Evolutionary conservation across 2,329 filamentous ascomycete species (phyloP), one percentile per base, ranked within the genome.

Genomic region (Alternaria gansuensis): DNA sequence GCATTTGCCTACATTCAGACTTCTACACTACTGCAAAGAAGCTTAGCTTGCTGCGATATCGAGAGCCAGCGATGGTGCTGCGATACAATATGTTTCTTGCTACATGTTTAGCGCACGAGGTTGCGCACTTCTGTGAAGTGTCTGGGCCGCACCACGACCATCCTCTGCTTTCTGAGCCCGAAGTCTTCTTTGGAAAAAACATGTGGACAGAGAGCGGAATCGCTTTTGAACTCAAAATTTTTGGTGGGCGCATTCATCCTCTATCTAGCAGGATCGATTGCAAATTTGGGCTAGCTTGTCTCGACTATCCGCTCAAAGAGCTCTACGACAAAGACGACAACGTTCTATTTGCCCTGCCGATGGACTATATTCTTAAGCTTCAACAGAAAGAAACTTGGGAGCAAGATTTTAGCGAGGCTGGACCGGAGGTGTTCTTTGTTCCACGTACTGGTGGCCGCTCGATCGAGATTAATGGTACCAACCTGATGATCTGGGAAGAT

Each of bases 11-110:
- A 2, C 76, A 78, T 52, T 73, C 76, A 5, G 77, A 78, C 54
- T 78, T 79, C 50, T 78, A 78, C 44, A 78, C 76, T 10, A 77
- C 75, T 2, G 77, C 77, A 10, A 77, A 76, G 62, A 77, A 76
- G 49, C 66, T 78, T 14, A 77, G 74, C 53, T 17, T 76, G 1
- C 40, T 78, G 28, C 71, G 69, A 36, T 78, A 75, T 54, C 73
- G 74, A 14, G 76, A 79, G 33, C 76, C 75, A 6, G 76, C 75
- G 4, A 77, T 78, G 76, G 76, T 79, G 0, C 50, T 79, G 23
- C 75, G 77, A 11, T 79, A 78, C 67, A 78, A 78, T 40, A 65
- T 79, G 31, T 78, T 78, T 52, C 64, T 78, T 2, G 77, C 77
- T 10, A 71, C 76, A 7, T 78, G 75, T 40, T 60, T 79, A 7